Evolutionary conservation across 495 filamentous ascomycete genomes (phyloP), one percentile per base, ranked within the genome.

Genomic region (Penicillium verhagenii): DNA sequence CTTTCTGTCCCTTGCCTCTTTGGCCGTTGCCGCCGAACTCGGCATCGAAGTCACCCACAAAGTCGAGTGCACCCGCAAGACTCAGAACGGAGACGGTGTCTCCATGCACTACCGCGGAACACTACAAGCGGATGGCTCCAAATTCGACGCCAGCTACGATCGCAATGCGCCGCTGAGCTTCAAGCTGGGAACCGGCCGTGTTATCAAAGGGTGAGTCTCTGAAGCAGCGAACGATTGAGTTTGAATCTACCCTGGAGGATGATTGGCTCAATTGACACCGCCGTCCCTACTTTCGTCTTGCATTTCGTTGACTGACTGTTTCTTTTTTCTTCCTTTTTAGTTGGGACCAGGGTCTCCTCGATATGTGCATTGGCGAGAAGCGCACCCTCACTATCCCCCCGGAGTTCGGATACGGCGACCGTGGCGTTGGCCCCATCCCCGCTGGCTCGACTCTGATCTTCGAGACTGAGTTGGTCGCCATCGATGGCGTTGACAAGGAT

Each of bases 351-450:
- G 92, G 93, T 35, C 79, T 96, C 28, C 63, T 95, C 51, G 91
- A 91, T 61, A 97, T 98, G 94, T 97, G 94, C 71, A 86, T 96
- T 60, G 95, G 94, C 31, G 94, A 98, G 79, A 94, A 92, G 82
- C 83, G 91, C 60, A 93, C 83, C 26, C 73, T 98, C 71, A 96
- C 88, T 19, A 93, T 98, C 48, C 91, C 90, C n/a, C 89, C 92
- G 26, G 82, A 86, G 66, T 79, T 85, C 57, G 94, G 84, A 33
- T 98, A 97, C 68, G 94, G 94, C 18, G 75, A 88, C 57, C 78
- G 84, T 40, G 79, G 68, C 35, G 78, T 90, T 64, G 91, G 91
- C 3, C 84, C 87, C 23, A 96, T 96, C 59, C 90, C 91, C 16
- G 85, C 79, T 2, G 87, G 86, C 21, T 80, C 86, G 61, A 93